A percentile compares a stretch with the other conserved stretches of the same genome.
Conservation (phyloP, 2,329 filamentous ascomycete species). For the Aspergillus brasiliensis region DNA sequence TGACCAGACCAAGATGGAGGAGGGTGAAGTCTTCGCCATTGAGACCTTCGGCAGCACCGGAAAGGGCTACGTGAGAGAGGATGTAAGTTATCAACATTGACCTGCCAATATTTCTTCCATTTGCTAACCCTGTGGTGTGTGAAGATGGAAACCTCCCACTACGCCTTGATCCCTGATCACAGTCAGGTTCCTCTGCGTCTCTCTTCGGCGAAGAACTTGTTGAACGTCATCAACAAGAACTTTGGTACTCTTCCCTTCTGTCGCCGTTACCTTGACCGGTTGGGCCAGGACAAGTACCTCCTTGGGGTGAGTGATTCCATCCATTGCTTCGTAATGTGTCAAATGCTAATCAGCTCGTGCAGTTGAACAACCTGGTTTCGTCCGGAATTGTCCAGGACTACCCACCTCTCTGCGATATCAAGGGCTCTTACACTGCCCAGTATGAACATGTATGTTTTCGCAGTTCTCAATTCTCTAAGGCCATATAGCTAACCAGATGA, state of each 20-base stretch:
- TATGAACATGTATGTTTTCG: constrained; percentile 79
- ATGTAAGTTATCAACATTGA: constrained; percentile 58
- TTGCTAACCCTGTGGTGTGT: constrained; percentile 8
- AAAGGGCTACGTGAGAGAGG: constrained; percentile 82
- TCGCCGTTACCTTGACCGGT: constrained; percentile 82
- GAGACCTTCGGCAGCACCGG: constrained; percentile 95
- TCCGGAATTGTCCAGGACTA: constrained; percentile 87
- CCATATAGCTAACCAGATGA: constrained; percentile 19
- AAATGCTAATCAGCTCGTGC: constrained; percentile 10
- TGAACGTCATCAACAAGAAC: constrained; percentile 93
- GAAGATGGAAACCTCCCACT: constrained; percentile 80
- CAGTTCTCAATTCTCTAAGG: background rate
- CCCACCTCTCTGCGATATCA: constrained; percentile 84
- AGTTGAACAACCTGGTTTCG: constrained; percentile 84
- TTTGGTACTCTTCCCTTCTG: constrained; percentile 93
- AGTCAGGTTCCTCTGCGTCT: constrained; percentile 75
- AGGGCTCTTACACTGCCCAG: constrained; percentile 92
- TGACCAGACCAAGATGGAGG: constrained; percentile 95
- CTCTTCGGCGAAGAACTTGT: constrained; percentile 78
- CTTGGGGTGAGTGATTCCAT: constrained; percentile 66
- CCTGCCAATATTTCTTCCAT: no score
- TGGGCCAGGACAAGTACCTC: constrained; percentile 94
- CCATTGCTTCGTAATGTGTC: background rate
- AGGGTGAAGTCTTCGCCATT: constrained; percentile 92
- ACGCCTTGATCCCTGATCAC: constrained; percentile 73